These are phyloP conservation scores for Fusarium brachygibbosum DNA, from an alignment of 2,329 filamentous ascomycete species.

Conservation along the genomic window DNA sequence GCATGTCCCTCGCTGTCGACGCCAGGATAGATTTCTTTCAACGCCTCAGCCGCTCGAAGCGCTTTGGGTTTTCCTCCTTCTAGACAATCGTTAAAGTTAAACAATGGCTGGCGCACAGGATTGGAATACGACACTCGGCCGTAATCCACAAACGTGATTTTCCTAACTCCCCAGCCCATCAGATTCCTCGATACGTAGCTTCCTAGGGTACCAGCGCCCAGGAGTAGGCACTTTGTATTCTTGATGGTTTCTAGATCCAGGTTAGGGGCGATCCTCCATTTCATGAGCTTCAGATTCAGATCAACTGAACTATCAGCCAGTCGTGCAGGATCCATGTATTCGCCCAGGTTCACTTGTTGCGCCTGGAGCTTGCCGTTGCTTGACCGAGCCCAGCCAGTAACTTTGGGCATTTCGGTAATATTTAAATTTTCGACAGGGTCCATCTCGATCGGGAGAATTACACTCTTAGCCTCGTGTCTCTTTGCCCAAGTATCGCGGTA, in stretches of 20 bases:
- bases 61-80: conserved; percentile 89
- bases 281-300: conserved; percentile 97
- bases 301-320: conserved; percentile 96
- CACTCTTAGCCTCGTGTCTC: conserved; percentile 84
- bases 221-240: conserved; percentile 86
- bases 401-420: conserved; percentile 78
- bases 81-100: conserved; percentile 89
- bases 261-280: conserved; percentile 94
- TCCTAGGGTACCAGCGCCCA: conserved; percentile 93
- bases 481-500: conserved; percentile 86
- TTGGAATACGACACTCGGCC: conserved; percentile 95
- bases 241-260: conserved; percentile 92
- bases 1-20: conserved; percentile 84
- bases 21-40: conserved; percentile 90
- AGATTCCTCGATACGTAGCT: conserved; percentile 93
- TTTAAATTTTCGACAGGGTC: conserved; percentile 61
- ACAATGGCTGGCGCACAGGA: conserved; percentile 93
- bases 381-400: conserved; percentile 95
- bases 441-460: conserved; percentile 78
- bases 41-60: conserved; percentile 79
- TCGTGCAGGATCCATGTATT: conserved; percentile 91
- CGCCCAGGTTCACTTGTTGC: conserved; percentile 84
- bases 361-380: conserved; percentile 81
- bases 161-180: conserved; percentile 94
- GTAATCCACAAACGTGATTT: conserved; percentile 97